Percentiles rank a stretch among this genome's conserved stretches.
These are phyloP conservation scores for Nyctanthes arbortristis DNA, from an alignment of 257 asterid species.

Conservation along the genomic window DNA sequence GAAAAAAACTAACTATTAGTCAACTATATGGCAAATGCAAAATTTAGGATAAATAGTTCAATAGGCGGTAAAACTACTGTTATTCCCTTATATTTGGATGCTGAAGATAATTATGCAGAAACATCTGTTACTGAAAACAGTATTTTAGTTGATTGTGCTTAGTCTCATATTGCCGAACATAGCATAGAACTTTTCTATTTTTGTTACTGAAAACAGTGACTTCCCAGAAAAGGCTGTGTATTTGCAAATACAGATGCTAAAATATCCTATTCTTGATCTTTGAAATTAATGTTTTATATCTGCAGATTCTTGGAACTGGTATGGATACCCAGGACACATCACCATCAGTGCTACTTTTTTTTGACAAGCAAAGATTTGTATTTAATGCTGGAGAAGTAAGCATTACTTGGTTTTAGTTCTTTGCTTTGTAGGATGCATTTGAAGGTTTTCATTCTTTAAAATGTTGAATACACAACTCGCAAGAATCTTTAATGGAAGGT, in stretches of 20 bases:
- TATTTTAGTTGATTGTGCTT: not conserved
- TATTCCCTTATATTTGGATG: not conserved
- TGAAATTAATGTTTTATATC: not conserved
- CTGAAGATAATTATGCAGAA: not conserved
- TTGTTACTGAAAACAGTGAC: not conserved
- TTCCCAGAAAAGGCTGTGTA: not conserved
- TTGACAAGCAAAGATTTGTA: slow-evolving; percentile 93
- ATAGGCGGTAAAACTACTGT: too few relatives aligned
- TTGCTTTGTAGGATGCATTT: slow-evolving; percentile 6
- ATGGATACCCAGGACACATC: slow-evolving; percentile 99
- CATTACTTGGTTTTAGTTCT: slow-evolving; percentile 11
- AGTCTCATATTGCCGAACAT: not conserved
- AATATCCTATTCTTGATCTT: not conserved
- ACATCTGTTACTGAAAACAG: too few relatives aligned
- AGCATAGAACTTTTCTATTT: not conserved
- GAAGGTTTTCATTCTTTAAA: not conserved
- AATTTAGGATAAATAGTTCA: too few relatives aligned
- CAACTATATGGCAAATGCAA: too few relatives aligned
- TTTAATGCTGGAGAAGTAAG: slow-evolving; percentile 99
- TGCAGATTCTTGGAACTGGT: slow-evolving; percentile 97
- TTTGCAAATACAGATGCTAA: slow-evolving; percentile 1
- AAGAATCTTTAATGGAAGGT: not conserved
- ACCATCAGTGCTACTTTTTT: slow-evolving; percentile 91
- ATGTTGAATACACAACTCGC: not conserved
- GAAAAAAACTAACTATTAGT: too few relatives aligned